Evolutionary conservation across 1,284 basidiomycete species (phyloP).

Genomic region (Leccinum pachyderme): DNA sequence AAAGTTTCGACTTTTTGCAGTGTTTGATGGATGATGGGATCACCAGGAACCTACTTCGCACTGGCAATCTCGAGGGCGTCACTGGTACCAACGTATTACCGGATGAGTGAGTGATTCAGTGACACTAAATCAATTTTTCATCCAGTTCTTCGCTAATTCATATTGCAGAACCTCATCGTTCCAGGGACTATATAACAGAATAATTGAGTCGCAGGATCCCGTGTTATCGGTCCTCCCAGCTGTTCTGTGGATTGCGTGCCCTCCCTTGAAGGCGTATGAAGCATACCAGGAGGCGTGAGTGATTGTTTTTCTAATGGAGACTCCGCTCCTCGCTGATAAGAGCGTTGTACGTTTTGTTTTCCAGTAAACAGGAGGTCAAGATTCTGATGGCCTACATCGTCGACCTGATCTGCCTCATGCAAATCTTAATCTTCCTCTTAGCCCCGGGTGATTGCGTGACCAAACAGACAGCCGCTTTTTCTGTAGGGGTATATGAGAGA

Average conservation of each 20-base stretch:
- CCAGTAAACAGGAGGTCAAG: too few species aligned
- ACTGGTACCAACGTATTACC: constrained; percentile 3
- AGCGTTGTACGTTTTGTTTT: too few species aligned
- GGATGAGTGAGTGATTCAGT: not conserved
- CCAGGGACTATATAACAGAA: not conserved
- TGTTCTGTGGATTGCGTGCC: not conserved
- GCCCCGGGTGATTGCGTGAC: too few species aligned
- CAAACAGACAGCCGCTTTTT: too few species aligned
- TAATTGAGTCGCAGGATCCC: not conserved
- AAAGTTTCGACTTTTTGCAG: not conserved
- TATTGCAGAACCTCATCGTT: constrained; percentile 2
- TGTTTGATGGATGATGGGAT: constrained; percentile 16
- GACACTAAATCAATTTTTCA: not conserved
- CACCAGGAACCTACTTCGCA: constrained; percentile 1
- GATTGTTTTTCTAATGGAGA: too few species aligned
- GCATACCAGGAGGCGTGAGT: too few species aligned
- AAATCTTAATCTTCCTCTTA: too few species aligned
- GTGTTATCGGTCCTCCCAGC: not conserved
- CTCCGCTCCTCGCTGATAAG: too few species aligned
- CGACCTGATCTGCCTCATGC: too few species aligned
- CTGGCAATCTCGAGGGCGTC: not conserved
- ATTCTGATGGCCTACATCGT: too few species aligned
- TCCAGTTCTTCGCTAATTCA: not conserved
- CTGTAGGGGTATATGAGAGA: too few species aligned
- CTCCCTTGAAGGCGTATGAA: constrained; percentile 13